phyloP scores from a whole-genome alignment of 1,139 yeast species.

The Blastobotrys buckinghamii region DNA sequence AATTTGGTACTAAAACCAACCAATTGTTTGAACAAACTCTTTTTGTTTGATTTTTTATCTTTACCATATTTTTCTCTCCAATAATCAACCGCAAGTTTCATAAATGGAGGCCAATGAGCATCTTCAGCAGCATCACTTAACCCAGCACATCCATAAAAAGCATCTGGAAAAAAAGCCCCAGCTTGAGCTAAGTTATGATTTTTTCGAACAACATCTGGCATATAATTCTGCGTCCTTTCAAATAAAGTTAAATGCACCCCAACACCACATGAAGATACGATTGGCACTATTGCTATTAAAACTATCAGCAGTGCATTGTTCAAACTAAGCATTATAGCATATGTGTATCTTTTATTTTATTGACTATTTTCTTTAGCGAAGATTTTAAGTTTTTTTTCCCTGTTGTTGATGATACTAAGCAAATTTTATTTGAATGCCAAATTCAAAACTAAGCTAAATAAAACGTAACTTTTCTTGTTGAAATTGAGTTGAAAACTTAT shows the following conservation, averaged over 20 bases:
- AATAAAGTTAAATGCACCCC: slow-evolving; percentile 40
- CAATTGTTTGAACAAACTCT: neutral
- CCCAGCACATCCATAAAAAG: slow-evolving; percentile 51
- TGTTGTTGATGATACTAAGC: no score
- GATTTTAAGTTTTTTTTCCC: no score
- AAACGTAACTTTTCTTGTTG: no score
- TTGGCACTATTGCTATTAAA: neutral
- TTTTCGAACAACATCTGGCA: slow-evolving; percentile 30
- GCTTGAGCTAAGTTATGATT: slow-evolving; percentile 32
- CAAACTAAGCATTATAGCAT: neutral
- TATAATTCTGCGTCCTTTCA: slow-evolving; percentile 30
- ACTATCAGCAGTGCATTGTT: neutral
- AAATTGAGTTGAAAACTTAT: no score
- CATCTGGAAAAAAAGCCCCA: slow-evolving; percentile 61
- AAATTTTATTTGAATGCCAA: no score
- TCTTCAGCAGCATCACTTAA: slow-evolving; percentile 48
- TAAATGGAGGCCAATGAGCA: slow-evolving; percentile 61
- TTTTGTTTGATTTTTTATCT: slow-evolving; percentile 1
- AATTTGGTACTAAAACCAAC: neutral
- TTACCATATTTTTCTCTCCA: slow-evolving; percentile 34
- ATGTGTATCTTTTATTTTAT: no score
- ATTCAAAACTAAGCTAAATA: no score
- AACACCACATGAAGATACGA: slow-evolving; percentile 10
- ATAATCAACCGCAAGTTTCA: slow-evolving; percentile 39
- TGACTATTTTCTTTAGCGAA: no score